These are phyloP conservation scores for Exserohilum rostratum DNA, from an alignment of 2,329 filamentous ascomycete genomes.

Conservation along the genomic window DNA sequence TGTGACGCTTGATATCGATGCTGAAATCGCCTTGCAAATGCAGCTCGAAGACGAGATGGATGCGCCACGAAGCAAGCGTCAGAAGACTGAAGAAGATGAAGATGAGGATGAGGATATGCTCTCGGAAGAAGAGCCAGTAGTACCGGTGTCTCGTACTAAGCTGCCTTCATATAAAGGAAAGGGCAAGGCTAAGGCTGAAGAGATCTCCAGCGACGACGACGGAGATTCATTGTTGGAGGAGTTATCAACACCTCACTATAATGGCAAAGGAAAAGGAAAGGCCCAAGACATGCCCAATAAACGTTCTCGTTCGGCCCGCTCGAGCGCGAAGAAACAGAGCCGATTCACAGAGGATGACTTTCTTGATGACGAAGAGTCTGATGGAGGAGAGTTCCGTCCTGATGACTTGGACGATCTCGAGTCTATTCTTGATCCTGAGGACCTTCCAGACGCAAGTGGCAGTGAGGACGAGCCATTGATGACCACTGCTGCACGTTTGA, in stretches of 20 bases:
- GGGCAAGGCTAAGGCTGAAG: conserved; percentile 18
- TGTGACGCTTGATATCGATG: conserved; percentile 53
- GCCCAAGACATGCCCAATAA: conserved; percentile 15
- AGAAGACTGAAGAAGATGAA: conserved; percentile 28
- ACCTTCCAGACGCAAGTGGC: conserved; percentile 28
- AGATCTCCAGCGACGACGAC: conserved; percentile 14
- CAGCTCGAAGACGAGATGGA: conserved; percentile 62
- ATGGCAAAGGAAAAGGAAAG: conserved; percentile 35
- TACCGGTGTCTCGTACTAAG: conserved; percentile 13
- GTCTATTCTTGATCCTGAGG: conserved; percentile 23
- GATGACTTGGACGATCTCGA: conserved; percentile 35
- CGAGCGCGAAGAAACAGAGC: conserved; percentile 25
- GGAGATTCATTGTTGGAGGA: conserved; percentile 10
- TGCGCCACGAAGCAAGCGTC: conserved; percentile 46
- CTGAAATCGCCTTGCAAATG: conserved; percentile 61
- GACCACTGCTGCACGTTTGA: conserved; percentile 23
- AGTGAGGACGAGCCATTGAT: conserved; percentile 38
- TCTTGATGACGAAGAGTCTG: conserved; percentile 28
- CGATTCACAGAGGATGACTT: conserved; percentile 24
- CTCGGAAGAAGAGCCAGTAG: conserved; percentile 13
- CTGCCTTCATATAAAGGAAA: conserved; percentile 22
- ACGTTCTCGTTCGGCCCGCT: conserved; percentile 28
- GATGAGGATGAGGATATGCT: conserved; percentile 44
- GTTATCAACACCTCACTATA: conserved; percentile 18
- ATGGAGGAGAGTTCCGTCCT: conserved; percentile 38